Evolutionary conservation across 73 alveolate species (phyloP), one percentile per base, ranked within the genome.

Genomic region (Paramecium pentaurelia): DNA sequence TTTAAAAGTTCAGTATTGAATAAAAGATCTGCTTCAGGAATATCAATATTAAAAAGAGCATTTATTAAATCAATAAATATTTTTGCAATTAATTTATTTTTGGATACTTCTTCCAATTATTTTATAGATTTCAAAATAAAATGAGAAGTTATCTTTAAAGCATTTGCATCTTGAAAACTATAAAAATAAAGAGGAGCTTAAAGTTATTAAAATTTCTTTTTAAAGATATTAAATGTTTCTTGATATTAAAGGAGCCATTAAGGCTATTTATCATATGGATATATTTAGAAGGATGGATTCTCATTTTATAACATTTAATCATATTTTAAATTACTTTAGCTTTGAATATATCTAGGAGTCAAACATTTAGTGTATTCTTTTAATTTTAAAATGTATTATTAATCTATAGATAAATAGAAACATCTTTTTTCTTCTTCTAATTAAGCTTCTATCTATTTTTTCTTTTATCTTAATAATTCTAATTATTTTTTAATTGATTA

Each of bases 121-220:
- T 73, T 73, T 22, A 73, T 37, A 14, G 87, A 32, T 73, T 73
- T 37, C 16, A 37, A 34, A 16, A 73, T 22, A 2, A 73, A 28
- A 73, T 73, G 87, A 73, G 60, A 73, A 14, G 87, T 11, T 32
- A 73, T 40, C 40, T 40, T 40, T 73, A 73, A 73, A 16, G 87
- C 87, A 37, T 73, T 40, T 11, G 37, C 32, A 38, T 73, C 87
- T 3, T 32, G n/a, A 73, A 73, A 73, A 73, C 60, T 37, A 38
- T 36, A 73, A 36, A 73, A 34, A 36, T 37, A 36, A 0, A 73
- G 32, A 1, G 87, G 87, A n/a, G 47, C 58, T 38, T 73, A 73
- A 20, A 37, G 34, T 4, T 2, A 16, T 30, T 36, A 18, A 36
- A 73, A n/a, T 73, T 36, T 30, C 34, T 32, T 4, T 8, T 64